These are phyloP conservation scores for Leersia perrieri DNA, from an alignment of 176 grass and related monocot species.

Conservation along the genomic window DNA sequence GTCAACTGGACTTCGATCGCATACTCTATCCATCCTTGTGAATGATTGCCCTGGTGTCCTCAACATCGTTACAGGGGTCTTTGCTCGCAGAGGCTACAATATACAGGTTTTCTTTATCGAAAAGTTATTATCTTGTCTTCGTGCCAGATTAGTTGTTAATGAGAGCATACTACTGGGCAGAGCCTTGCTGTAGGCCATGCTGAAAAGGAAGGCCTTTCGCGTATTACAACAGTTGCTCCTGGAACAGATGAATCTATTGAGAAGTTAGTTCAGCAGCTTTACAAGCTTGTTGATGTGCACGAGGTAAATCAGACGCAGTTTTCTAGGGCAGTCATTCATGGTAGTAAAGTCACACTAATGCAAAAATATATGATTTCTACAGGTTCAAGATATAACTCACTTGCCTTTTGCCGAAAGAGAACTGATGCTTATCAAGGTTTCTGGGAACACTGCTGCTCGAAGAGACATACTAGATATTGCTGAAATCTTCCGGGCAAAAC, in stretches of 20 bases:
- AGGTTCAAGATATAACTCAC: constrained; percentile 83
- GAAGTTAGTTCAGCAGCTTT: constrained; percentile 82
- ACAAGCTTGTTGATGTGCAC: constrained; percentile 91
- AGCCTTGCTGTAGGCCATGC: constrained; percentile 92
- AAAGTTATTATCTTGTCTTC: not conserved
- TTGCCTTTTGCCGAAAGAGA: constrained; percentile 94
- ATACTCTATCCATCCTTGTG: constrained; percentile 94
- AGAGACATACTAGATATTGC: constrained; percentile 92
- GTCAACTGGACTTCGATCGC: constrained; percentile 72
- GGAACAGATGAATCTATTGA: constrained; percentile 77
- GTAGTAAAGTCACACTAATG: not conserved
- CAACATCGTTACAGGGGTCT: constrained; percentile 91
- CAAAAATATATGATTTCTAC: constrained; percentile 12
- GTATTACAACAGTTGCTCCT: constrained; percentile 91
- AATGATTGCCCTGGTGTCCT: constrained; percentile 89
- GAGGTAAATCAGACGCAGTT: constrained; percentile 46
- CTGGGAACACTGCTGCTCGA: constrained; percentile 79
- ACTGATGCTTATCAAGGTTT: constrained; percentile 93
- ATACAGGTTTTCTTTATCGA: constrained; percentile 68
- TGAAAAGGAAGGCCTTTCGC: constrained; percentile 78
- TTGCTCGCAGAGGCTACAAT: constrained; percentile 96
- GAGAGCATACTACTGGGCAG: constrained; percentile 35
- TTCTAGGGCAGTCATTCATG: not conserved
- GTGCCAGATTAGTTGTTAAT: constrained; percentile 4
- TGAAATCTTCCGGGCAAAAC: constrained; percentile 84